These are phyloP conservation scores for Pseudevernia furfuracea DNA, from an alignment of 495 filamentous ascomycete genomes.

Conservation along the genomic window DNA sequence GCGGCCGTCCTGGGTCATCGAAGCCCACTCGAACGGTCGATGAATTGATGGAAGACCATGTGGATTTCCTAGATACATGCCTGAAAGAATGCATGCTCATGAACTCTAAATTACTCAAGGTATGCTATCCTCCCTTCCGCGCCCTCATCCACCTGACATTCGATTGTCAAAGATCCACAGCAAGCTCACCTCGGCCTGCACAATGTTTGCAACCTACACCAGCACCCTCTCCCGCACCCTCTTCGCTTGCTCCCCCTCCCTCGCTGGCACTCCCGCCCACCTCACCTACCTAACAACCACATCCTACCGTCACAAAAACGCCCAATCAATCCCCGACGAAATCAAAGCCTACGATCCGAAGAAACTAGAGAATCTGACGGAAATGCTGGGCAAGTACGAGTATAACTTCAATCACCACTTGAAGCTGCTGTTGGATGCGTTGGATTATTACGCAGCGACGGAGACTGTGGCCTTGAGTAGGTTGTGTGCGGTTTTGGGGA, in stretches of 20 bases:
- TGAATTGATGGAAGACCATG: slow-evolving; percentile 97
- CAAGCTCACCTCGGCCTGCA: slow-evolving; percentile 87
- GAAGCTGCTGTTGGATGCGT: slow-evolving; percentile 81
- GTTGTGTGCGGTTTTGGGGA: slow-evolving; percentile 69
- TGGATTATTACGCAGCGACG: slow-evolving; percentile 95
- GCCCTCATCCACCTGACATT: background rate
- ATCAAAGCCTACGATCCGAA: slow-evolving; percentile 24
- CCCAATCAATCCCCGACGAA: slow-evolving; percentile 30
- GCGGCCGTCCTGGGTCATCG: slow-evolving; percentile 21
- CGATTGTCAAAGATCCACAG: slow-evolving; percentile 68
- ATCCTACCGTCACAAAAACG: slow-evolving; percentile 27
- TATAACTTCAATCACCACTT: slow-evolving; percentile 84
- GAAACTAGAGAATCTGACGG: slow-evolving; percentile 48
- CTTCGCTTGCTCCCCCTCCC: slow-evolving; percentile 65
- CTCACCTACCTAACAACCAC: slow-evolving; percentile 21
- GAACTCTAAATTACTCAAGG: slow-evolving; percentile 84
- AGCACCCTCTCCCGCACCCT: slow-evolving; percentile 69
- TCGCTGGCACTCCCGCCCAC: slow-evolving; percentile 41
- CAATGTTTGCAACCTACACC: slow-evolving; percentile 83
- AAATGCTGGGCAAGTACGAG: slow-evolving; percentile 81
- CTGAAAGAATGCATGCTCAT: slow-evolving; percentile 99
- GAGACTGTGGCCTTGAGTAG: slow-evolving; percentile 92
- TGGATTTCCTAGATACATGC: slow-evolving; percentile 95
- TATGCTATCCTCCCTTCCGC: slow-evolving; percentile 35
- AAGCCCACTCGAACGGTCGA: slow-evolving; percentile 79